Evolutionary conservation across 129 eudicot species (phyloP), one percentile per base, ranked within the genome.

Genomic region (Tanacetum coccineum): DNA sequence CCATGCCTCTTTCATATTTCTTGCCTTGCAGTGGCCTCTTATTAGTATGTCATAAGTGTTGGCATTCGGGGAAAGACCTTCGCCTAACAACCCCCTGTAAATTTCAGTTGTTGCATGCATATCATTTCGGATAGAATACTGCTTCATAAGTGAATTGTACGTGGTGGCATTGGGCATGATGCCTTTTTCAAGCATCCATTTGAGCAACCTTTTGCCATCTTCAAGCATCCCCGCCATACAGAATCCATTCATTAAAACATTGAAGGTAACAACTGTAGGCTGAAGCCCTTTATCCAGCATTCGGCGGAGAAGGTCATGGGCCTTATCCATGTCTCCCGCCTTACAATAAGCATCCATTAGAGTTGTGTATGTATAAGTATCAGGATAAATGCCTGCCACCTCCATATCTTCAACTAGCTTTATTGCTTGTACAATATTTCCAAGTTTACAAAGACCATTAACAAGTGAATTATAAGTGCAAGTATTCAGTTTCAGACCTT

Each of bases 1-100:
- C 88, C 90, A 89, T 10, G 97, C 96, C 84, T 94, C 99, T 80
- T 89, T 94, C 97, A 94, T 86, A 69, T 89, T 94, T 39, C 99
- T 84, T 58, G 93, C 90, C 67, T 89, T 94, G 66, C 87, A 86
- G 72, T 94, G 97, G 70, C 99, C 97, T 80, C 83, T 82, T 69
- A 94, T 79, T 47, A 94, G 63, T 64, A 89, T 87, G 66, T 89
- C 84, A 65, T 82, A 94, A 0, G 99, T 86, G 70, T 83, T 94
- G 22, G 64, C 81, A 82, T 89, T 76, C 1, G 99, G 90, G 40
- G 74, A 64, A 70, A 88, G 83, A 25, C 88, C 86, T 60, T 71
- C 68, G 42, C 72, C 65, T 70, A 81, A 62, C 99, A 94, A 84
- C 40, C 69, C 81, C 81, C 72, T 80, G 81, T 89, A 94, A 47